These are phyloP conservation scores for Citrullus colocynthis DNA, from an alignment of 306 rosid genomes.

Conservation along the genomic window DNA sequence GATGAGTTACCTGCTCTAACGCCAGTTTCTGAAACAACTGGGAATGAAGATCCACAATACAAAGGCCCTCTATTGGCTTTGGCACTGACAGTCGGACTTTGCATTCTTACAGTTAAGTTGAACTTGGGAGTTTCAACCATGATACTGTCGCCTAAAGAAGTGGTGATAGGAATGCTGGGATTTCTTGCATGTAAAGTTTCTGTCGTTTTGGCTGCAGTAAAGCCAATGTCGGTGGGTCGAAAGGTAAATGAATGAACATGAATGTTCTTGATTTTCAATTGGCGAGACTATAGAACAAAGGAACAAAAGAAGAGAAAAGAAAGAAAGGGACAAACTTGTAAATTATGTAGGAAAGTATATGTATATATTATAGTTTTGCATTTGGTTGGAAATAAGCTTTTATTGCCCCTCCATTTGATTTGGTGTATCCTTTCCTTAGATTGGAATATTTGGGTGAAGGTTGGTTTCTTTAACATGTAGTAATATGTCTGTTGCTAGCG, in stretches of 20 bases:
- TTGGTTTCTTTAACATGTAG: neutral
- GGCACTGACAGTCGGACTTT: slow-evolving; percentile 44
- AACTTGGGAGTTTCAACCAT: slow-evolving; percentile 36
- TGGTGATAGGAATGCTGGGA: slow-evolving; percentile 66
- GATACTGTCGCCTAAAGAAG: slow-evolving; percentile 41
- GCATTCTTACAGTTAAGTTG: slow-evolving; percentile 29
- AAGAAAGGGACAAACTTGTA: neutral
- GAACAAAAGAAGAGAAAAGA: neutral
- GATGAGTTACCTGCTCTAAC: slow-evolving; percentile 51
- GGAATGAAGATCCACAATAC: neutral
- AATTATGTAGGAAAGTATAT: neutral
- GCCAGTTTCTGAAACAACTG: neutral
- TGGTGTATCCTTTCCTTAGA: neutral
- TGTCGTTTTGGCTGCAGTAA: slow-evolving; percentile 71
- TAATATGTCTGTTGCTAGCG: no score
- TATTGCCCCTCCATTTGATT: neutral
- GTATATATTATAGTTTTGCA: neutral
- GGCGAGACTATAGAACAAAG: neutral
- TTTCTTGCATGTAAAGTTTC: slow-evolving; percentile 72
- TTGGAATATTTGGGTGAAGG: neutral
- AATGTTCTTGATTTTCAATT: neutral
- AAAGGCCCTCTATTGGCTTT: slow-evolving; percentile 34
- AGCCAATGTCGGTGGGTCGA: slow-evolving; percentile 35
- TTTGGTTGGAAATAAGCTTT: neutral
- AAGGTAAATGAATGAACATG: slow-evolving; percentile 15